Percentiles rank a stretch among this genome's conserved stretches.
Evolutionary conservation across 2,329 filamentous ascomycete genomes (phyloP).

Genomic region (Trichothecium roseum): DNA sequence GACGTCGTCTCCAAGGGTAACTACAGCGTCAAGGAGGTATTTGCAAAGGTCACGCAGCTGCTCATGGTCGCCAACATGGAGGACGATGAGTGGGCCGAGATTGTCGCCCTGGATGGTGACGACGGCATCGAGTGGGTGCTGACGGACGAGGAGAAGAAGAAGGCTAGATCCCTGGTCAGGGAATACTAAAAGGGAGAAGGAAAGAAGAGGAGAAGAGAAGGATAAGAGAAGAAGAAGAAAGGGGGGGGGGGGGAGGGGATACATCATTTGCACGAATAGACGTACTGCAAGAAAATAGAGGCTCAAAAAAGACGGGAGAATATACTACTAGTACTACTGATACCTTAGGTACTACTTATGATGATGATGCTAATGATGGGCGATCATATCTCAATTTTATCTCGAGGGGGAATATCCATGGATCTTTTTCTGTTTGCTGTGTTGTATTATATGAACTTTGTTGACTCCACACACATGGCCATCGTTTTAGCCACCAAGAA

Average conservation of each 20-base stretch:
- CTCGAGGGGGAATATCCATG: too few species aligned
- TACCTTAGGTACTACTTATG: too few species aligned
- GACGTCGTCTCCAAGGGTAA: constrained; percentile 56
- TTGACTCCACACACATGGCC: too few species aligned
- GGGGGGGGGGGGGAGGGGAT: not conserved
- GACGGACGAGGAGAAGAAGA: constrained; percentile 61
- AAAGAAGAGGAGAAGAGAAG: too few species aligned
- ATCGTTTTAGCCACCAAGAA: too few species aligned
- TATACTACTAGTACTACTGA: too few species aligned
- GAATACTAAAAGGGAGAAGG: constrained; percentile 6
- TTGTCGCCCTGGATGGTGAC: constrained; percentile 39
- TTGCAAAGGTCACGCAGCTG: constrained; percentile 68
- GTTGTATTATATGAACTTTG: too few species aligned
- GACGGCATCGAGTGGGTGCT: constrained; percentile 64
- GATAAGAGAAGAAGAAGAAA: constrained; percentile 1
- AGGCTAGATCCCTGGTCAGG: constrained; percentile 58
- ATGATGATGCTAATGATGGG: too few species aligned
- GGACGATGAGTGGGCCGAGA: constrained; percentile 86
- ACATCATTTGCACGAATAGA: not conserved
- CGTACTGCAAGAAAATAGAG: not conserved
- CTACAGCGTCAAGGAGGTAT: constrained; percentile 69
- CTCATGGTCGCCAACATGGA: constrained; percentile 88
- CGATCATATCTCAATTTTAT: too few species aligned
- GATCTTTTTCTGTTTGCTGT: too few species aligned
- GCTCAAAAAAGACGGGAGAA: not conserved